Evolutionary conservation across 2,329 filamentous ascomycete species (phyloP), one percentile per base, ranked within the genome.

Genomic region (Talaromyces rugulosus): DNA sequence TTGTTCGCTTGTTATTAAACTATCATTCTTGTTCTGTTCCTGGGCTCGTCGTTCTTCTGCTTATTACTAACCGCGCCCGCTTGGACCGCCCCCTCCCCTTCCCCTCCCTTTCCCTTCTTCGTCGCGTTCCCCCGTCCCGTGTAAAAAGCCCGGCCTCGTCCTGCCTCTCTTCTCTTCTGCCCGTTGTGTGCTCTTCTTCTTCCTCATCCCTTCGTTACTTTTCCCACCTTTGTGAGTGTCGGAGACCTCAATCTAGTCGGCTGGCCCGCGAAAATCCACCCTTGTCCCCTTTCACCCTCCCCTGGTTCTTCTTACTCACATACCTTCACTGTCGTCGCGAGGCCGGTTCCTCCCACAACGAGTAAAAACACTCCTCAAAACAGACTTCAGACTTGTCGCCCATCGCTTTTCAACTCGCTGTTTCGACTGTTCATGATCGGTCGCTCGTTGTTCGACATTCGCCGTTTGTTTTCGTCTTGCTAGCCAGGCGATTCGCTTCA

Each of bases 291-390:
- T 42, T 50, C 50, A 44, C 16, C 31, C n/a, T 44, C 28, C 27
- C 47, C 27, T 56, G 40, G 31, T 53, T 30, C 47, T 30, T 40
- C 56, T 52, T 9, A 18, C 52, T 18, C 59, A 27, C 33, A 65
- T 61, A 63, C 58, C 52, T 58, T 63, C 63, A 60, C 65, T 61
- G 66, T 62, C 63, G 60, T 55, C n/a, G 40, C 9, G 53, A 59
- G 61, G 61, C 61, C 56, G 61, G 61, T 56, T 33, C 61, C 56
- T 59, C 52, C 44, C 51, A 59, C 42, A 50, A 55, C 16, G 42
- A 36, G 40, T 16, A 33, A 40, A 27, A 59, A 31, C 18, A 56
- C 27, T 9, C 27, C 31, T 56, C 18, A 40, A 58, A 52, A 23
- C 23, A 23, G 23, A 23, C 23, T 23, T 23, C 33, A 36, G 33